phyloP scores from a whole-genome alignment of 768 basidiomycete genomes.

The Kwoniella dendrophila region DNA sequence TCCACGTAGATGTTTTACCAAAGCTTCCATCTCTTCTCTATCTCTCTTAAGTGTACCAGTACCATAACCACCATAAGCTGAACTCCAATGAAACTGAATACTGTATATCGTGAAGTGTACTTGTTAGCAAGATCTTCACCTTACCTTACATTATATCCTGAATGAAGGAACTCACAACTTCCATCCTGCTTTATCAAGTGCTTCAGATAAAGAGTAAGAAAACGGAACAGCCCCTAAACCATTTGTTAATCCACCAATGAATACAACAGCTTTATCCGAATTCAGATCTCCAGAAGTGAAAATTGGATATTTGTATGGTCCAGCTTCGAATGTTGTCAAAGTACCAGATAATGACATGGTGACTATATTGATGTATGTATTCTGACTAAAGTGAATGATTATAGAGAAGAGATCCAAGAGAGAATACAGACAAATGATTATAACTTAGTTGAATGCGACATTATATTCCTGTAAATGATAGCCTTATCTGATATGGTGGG shows the following conservation, averaged over 20 bases:
- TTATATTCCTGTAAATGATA: too few species aligned
- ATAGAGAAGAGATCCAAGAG: too few species aligned
- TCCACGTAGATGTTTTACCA: constrained; percentile 41
- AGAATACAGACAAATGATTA: too few species aligned
- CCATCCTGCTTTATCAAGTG: constrained; percentile 36
- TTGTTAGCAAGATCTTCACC: too few species aligned
- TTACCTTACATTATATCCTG: too few species aligned
- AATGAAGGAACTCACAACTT: constrained; percentile 49
- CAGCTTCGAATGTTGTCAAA: constrained; percentile 4
- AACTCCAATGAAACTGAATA: constrained; percentile 46
- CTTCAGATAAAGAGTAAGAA: constrained; percentile 26
- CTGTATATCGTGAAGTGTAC: constrained; percentile 22
- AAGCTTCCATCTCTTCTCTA: constrained; percentile 39
- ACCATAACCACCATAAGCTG: constrained; percentile 46
- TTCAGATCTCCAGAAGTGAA: constrained; percentile 42
- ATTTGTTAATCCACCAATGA: constrained; percentile 50
- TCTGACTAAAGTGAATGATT: too few species aligned
- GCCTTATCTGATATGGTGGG: too few species aligned
- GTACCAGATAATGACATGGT: constrained; percentile 15
- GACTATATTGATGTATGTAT: too few species aligned
- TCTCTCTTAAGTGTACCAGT: constrained; percentile 43
- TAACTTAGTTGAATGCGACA: too few species aligned
- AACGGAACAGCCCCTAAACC: constrained; percentile 43
- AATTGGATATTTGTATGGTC: constrained; percentile 29
- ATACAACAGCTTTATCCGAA: constrained; percentile 36